phyloP scores from a whole-genome alignment of 225 moss, liverwort and hornwort genomes.

The Anthoceros angustus region DNA sequence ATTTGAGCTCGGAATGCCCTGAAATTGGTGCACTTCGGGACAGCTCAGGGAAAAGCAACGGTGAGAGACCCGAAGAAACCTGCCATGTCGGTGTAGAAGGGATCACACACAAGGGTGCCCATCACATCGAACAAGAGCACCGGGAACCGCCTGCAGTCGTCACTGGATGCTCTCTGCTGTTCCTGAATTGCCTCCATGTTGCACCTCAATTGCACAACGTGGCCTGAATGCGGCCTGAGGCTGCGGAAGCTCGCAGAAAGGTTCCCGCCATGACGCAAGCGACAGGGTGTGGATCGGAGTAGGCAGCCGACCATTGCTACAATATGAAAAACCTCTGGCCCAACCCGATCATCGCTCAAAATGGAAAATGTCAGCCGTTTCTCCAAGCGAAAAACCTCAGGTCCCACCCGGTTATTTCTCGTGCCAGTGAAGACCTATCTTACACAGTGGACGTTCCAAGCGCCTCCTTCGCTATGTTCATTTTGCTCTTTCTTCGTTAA shows the following conservation, averaged over 20 bases:
- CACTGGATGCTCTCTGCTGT: not conserved
- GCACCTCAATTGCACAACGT: not conserved
- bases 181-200: conserved; percentile 1
- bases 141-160: conserved; percentile 13
- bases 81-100: conserved; percentile 85
- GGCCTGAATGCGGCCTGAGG: not conserved
- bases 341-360: no score
- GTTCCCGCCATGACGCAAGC: no score
- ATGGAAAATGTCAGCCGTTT: no score
- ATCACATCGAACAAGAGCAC: conserved; percentile 86
- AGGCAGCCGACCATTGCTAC: no score
- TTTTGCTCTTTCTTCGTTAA: no score
- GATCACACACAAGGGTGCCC: conserved; percentile 87
- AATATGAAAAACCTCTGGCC: no score
- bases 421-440: no score
- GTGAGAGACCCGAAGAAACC: conserved; percentile 57
- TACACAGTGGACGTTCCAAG: no score
- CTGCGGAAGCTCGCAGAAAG: not conserved
- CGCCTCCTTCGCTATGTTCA: no score
- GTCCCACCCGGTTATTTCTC: no score
- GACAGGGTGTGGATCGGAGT: no score
- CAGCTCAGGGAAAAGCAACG: not conserved
- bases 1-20: not conserved
- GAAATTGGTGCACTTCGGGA: not conserved
- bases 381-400: no score